Conservation (phyloP, 106 monocot species). For the Allium sativum region DNA sequence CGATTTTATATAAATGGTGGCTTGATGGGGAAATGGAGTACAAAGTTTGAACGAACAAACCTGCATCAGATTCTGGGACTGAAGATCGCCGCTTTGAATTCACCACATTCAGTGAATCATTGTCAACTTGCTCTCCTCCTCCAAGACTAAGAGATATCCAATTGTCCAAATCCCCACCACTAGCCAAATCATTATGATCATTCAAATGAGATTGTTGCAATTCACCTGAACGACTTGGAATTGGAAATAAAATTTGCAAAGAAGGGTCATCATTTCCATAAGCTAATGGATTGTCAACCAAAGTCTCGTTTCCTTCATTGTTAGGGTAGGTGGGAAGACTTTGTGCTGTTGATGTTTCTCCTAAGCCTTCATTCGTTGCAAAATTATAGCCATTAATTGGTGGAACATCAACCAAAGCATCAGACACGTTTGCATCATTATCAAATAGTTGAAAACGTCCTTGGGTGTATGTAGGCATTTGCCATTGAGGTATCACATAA, state of each 20-base stretch:
- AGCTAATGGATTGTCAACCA: slow-evolving; percentile 42
- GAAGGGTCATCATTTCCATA: slow-evolving; percentile 46
- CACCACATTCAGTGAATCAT: slow-evolving; percentile 12
- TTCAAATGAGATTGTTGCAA: slow-evolving; percentile 14
- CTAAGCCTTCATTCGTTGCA: slow-evolving; percentile 2
- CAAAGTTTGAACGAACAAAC: background rate
- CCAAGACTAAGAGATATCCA: slow-evolving; percentile 52
- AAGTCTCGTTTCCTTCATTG: slow-evolving; percentile 21
- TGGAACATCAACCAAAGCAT: slow-evolving; percentile 16
- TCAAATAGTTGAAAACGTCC: slow-evolving; percentile 35
- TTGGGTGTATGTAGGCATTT: slow-evolving; percentile 20
- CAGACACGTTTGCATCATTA: slow-evolving; percentile 20
- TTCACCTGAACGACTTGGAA: slow-evolving; percentile 30
- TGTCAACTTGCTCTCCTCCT: slow-evolving; percentile 21
- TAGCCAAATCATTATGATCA: slow-evolving; percentile 16
- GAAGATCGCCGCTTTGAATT: slow-evolving; percentile 15
- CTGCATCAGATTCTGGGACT: slow-evolving; percentile 26
- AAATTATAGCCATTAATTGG: slow-evolving; percentile 4
- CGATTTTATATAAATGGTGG: background rate
- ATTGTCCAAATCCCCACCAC: slow-evolving; percentile 33
- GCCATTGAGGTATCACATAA: slow-evolving; percentile 37
- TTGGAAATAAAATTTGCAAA: slow-evolving; percentile 63
- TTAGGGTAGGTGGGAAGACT: background rate
- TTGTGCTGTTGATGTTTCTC: slow-evolving; percentile 8
- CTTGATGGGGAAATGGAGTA: background rate